Evolutionary conservation across 176 grass and related monocot species (phyloP).

Genomic region (Oryza meyeriana): DNA sequence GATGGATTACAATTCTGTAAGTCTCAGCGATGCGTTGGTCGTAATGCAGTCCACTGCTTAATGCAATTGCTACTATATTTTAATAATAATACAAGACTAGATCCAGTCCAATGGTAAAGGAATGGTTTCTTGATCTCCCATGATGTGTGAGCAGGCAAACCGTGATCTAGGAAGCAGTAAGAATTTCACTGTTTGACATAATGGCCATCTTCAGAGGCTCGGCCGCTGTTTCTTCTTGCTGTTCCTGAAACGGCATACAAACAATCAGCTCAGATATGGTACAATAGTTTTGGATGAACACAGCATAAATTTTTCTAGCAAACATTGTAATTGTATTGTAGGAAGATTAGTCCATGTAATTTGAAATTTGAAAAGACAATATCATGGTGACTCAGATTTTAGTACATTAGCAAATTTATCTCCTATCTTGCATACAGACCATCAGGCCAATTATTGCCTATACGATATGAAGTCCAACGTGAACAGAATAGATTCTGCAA

Average conservation of each 20-base stretch:
- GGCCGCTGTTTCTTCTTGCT: conserved; percentile 19
- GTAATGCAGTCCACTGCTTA: not conserved
- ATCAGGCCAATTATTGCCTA: not conserved
- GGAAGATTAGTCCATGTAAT: no score
- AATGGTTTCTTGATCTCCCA: not conserved
- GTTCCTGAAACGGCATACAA: conserved; percentile 36
- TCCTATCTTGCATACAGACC: not conserved
- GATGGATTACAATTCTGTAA: not conserved
- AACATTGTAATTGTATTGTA: no score
- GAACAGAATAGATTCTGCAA: not conserved
- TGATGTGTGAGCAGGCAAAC: no score
- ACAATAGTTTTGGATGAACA: not conserved
- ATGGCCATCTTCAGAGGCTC: conserved; percentile 13
- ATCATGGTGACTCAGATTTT: not conserved
- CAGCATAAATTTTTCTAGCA: no score
- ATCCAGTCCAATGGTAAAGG: not conserved
- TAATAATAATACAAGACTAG: not conserved
- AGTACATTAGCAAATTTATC: not conserved
- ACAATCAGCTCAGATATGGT: not conserved
- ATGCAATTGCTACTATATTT: not conserved
- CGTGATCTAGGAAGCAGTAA: conserved; percentile 34
- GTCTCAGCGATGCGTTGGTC: not conserved
- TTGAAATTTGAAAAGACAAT: not conserved
- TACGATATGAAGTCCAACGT: not conserved
- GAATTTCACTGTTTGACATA: conserved; percentile 20